Percentiles rank a stretch among this genome's conserved stretches.
These are phyloP conservation scores for Trichophyton benhamiae DNA, from an alignment of 2,329 filamentous ascomycete species.

Conservation along the genomic window DNA sequence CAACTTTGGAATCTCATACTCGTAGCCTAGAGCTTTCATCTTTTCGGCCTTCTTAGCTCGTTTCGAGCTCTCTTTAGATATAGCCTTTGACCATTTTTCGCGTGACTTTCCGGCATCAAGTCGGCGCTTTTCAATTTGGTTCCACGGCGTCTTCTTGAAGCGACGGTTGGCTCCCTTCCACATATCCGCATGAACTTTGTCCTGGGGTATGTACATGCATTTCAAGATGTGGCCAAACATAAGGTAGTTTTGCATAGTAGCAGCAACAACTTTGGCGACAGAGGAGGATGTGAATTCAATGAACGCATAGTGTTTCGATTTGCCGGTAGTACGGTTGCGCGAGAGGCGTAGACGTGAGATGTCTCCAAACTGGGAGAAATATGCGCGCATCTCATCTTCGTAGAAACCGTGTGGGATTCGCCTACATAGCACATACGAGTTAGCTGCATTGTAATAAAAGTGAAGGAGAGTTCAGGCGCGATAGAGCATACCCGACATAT, in stretches of 20 bases:
- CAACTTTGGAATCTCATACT: slow-evolving; percentile 61
- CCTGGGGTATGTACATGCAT: slow-evolving; percentile 64
- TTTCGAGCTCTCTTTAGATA: slow-evolving; percentile 59
- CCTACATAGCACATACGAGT: slow-evolving; percentile 23
- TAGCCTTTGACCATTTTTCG: slow-evolving; percentile 64
- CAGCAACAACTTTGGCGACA: slow-evolving; percentile 81
- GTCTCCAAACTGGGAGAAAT: slow-evolving; percentile 85
- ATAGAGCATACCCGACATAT: slow-evolving; percentile 56
- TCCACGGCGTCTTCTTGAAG: slow-evolving; percentile 80
- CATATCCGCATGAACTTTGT: slow-evolving; percentile 65
- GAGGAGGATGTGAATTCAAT: slow-evolving; percentile 69
- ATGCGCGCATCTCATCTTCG: slow-evolving; percentile 85
- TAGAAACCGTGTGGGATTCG: slow-evolving; percentile 93
- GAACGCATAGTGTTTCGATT: slow-evolving; percentile 88
- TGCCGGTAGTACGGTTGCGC: slow-evolving; percentile 82
- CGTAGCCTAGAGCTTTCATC: slow-evolving; percentile 70
- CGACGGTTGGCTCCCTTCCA: slow-evolving; percentile 86
- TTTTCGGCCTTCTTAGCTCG: slow-evolving; percentile 58
- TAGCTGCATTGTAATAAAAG: neutral
- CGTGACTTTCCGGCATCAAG: slow-evolving; percentile 62
- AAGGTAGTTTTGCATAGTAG: slow-evolving; percentile 96
- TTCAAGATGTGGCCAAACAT: slow-evolving; percentile 90
- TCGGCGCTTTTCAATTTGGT: slow-evolving; percentile 66
- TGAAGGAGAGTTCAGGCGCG: no score
- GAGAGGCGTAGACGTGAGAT: slow-evolving; percentile 71